phyloP scores from a whole-genome alignment of 116 monocot species.

The Zostera marina region DNA sequence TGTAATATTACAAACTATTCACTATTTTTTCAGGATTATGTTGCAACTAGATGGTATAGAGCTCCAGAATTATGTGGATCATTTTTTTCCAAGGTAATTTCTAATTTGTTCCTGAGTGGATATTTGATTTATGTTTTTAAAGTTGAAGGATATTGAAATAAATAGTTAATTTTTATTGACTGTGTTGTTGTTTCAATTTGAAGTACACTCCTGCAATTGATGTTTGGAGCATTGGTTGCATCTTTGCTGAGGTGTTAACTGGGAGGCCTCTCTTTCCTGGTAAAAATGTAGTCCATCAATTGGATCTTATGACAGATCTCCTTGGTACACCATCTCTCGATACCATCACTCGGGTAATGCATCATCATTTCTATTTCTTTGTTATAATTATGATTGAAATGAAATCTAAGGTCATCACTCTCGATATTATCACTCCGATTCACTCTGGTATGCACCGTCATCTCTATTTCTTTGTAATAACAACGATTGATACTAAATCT shows the following conservation, averaged over 20 bases:
- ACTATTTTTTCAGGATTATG: constrained; percentile 39
- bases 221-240: constrained; percentile 89
- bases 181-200: neutral
- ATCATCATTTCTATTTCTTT: neutral
- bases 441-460: constrained; percentile 31
- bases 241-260: constrained; percentile 78
- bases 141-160: neutral
- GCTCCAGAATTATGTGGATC: constrained; percentile 40
- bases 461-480: neutral
- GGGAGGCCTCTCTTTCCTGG: constrained; percentile 72
- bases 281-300: constrained; percentile 69
- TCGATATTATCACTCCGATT: constrained; percentile 28
- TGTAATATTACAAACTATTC: neutral
- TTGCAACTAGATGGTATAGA: constrained; percentile 81
- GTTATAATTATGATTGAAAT: too few relatives aligned
- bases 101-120: constrained; percentile 37
- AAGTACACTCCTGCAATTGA: constrained; percentile 85
- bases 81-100: constrained; percentile 28
- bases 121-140: neutral
- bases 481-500: neutral
- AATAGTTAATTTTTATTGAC: neutral
- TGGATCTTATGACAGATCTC: constrained; percentile 74
- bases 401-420: neutral
- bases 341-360: constrained; percentile 59
- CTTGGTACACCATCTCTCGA: constrained; percentile 67